phyloP scores from a whole-genome alignment of 768 basidiomycete genomes.

The Boletus vermiculosoides region DNA sequence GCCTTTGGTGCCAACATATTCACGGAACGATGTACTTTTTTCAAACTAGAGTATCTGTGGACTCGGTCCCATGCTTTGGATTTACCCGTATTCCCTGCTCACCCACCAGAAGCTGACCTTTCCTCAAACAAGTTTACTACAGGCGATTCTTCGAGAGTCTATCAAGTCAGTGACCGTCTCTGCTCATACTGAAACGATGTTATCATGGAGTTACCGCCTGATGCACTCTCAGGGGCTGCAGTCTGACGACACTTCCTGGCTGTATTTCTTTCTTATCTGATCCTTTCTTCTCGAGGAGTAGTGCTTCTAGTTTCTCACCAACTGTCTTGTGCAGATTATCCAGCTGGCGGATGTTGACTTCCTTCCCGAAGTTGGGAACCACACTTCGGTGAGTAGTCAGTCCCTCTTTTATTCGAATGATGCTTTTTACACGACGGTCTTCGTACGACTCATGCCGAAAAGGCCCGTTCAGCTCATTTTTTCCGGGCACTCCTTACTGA shows the following conservation, averaged over 20 bases:
- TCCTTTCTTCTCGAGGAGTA: neutral
- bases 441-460: slow-evolving; percentile 79
- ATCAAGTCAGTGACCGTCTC: neutral
- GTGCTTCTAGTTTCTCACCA: neutral
- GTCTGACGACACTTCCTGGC: slow-evolving; percentile 15
- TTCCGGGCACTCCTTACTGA: slow-evolving; percentile 77
- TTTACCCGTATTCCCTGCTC: neutral
- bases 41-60: slow-evolving; percentile 16
- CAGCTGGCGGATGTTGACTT: neutral
- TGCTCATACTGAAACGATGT: slow-evolving; percentile 9
- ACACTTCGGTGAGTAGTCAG: neutral
- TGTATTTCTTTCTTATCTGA: slow-evolving; percentile 16
- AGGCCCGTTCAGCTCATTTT: slow-evolving; percentile 77
- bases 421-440: slow-evolving; percentile 49
- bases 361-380: too few relatives aligned
- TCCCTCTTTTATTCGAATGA: neutral
- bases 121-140: neutral
- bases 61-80: neutral
- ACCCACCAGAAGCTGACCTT: neutral
- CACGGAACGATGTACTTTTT: neutral
- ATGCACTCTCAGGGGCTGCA: slow-evolving; percentile 3
- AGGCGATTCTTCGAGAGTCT: neutral
- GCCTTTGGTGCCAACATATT: neutral
- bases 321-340: neutral
- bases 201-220: slow-evolving; percentile 19